A percentile compares a stretch with the other conserved stretches of the same genome.
Evolutionary conservation across 495 filamentous ascomycete species (phyloP).

Genomic region (Apodospora peruviana): DNA sequence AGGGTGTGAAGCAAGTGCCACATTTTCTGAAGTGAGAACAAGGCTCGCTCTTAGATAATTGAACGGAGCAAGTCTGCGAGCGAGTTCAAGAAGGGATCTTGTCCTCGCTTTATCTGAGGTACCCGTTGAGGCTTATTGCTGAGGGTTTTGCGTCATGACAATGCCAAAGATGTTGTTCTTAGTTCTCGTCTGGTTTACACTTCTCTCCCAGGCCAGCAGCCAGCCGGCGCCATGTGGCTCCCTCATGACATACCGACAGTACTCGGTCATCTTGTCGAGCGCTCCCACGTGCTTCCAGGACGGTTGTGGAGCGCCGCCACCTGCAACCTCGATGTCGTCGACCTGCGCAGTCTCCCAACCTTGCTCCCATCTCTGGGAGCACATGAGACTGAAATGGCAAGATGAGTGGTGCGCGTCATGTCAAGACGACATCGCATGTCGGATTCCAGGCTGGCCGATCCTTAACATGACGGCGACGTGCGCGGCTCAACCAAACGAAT

Average conservation of each 20-base stretch:
- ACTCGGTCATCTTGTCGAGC: neutral
- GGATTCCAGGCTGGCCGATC: slow-evolving; percentile 2
- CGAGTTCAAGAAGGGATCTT: no score
- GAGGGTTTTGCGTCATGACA: no score
- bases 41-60: no score
- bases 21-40: no score
- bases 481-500: neutral
- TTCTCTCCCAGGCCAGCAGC: neutral
- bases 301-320: neutral
- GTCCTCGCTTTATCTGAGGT: no score
- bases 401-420: neutral
- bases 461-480: slow-evolving; percentile 4
- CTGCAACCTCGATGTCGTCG: slow-evolving; percentile 2
- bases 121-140: no score
- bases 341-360: neutral
- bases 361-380: slow-evolving; percentile 6
- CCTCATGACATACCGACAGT: slow-evolving; percentile 5
- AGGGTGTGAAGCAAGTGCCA: no score
- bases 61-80: no score
- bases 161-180: neutral
- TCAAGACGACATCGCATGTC: slow-evolving; percentile 2
- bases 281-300: slow-evolving; percentile 1
- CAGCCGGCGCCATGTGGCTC: neutral
- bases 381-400: neutral
- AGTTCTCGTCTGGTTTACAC: neutral